These are phyloP conservation scores for Dothistroma septosporum DNA, from an alignment of 2,329 filamentous ascomycete genomes.

Conservation along the genomic window DNA sequence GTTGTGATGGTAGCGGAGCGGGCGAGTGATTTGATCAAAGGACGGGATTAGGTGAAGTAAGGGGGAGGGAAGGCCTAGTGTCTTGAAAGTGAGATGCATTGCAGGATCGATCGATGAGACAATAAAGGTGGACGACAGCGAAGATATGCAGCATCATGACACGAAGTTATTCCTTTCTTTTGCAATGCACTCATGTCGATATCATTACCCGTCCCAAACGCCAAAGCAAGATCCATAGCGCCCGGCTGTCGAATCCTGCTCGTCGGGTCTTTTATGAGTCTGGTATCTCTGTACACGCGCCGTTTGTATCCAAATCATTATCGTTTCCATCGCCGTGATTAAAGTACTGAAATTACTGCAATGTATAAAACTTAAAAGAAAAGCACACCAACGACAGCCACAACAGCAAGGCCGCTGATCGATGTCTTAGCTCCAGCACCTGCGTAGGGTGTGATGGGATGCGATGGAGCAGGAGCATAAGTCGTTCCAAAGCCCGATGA, in stretches of 20 bases:
- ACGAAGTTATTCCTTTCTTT: background rate
- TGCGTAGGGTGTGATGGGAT: constrained; percentile 1
- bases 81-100: background rate
- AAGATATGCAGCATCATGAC: background rate
- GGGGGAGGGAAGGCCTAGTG: background rate
- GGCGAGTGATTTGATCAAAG: constrained; percentile 28
- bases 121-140: background rate
- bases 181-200: background rate
- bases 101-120: background rate
- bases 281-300: constrained; percentile 1
- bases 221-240: background rate
- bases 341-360: background rate
- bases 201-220: background rate
- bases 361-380: background rate
- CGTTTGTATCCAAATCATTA: background rate
- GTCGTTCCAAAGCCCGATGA: constrained; percentile 8
- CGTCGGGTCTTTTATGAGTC: background rate
- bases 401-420: background rate
- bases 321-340: background rate
- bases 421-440: constrained; percentile 4
- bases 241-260: constrained; percentile 2
- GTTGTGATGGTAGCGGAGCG: constrained; percentile 32
- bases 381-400: background rate
- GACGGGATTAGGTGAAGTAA: background rate
- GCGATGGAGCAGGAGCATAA: background rate